Percentiles rank a stretch among this genome's conserved stretches.
These are phyloP conservation scores for Vigna mungo DNA, from an alignment of 306 rosid genomes.

Conservation along the genomic window DNA sequence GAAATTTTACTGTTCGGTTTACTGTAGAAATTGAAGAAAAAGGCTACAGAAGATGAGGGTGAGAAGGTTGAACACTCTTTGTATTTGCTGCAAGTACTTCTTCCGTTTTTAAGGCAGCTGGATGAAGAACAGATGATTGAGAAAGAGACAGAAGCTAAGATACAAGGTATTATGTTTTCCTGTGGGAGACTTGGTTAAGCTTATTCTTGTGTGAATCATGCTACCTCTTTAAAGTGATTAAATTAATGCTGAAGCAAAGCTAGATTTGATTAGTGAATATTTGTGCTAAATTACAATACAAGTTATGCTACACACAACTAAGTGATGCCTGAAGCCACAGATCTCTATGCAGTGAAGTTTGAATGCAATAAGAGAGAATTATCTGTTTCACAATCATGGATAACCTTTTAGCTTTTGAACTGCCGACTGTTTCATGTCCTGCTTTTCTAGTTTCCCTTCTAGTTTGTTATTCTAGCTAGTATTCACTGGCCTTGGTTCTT, in stretches of 20 bases:
- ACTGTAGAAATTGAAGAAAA: slow-evolving; percentile 41
- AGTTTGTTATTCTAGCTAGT: neutral
- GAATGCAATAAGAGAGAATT: neutral
- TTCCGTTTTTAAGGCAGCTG: slow-evolving; percentile 67
- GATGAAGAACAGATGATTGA: slow-evolving; percentile 70
- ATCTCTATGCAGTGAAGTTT: slow-evolving; percentile 7
- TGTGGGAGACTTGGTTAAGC: neutral
- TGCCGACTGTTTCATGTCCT: neutral
- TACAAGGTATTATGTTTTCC: slow-evolving; percentile 58
- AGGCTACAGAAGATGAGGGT: neutral
- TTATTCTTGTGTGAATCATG: neutral
- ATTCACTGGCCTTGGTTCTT: neutral
- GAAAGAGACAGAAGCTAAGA: slow-evolving; percentile 65
- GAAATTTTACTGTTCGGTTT: slow-evolving; percentile 16
- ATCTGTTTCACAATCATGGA: neutral
- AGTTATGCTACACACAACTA: neutral
- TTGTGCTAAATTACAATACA: slow-evolving; percentile 1
- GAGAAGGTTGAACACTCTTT: slow-evolving; percentile 47
- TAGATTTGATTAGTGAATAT: slow-evolving; percentile 1
- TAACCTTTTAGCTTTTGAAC: slow-evolving; percentile 14
- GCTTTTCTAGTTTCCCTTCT: neutral
- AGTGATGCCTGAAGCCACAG: neutral
- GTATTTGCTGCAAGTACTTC: slow-evolving; percentile 62
- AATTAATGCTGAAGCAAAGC: neutral
- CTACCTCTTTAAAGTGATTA: neutral